These are phyloP conservation scores for Neoboletus magnificus DNA, from an alignment of 768 basidiomycete species.

Conservation along the genomic window DNA sequence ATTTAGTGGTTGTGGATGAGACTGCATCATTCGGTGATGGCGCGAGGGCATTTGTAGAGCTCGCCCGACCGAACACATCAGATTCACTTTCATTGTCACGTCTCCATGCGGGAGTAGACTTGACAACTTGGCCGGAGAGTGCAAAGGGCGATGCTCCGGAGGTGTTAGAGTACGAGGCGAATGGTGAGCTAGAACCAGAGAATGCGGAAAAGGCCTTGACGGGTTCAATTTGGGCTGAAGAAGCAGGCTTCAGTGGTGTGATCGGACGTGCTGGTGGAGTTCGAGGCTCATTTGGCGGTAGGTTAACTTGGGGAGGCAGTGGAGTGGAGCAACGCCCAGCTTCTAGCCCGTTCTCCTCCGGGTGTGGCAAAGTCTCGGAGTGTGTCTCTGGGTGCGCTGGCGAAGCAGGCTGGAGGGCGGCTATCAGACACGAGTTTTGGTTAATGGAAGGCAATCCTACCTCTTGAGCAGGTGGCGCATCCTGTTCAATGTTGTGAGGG, in stretches of 20 bases:
- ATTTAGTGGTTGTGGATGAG: not conserved
- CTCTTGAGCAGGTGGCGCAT: conserved; percentile 8
- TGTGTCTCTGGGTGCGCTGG: not conserved
- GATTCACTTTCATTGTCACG: conserved; percentile 4
- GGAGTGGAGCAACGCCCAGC: conserved; percentile 10
- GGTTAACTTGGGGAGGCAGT: not conserved
- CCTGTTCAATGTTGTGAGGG: not conserved
- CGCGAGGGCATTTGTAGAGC: conserved; percentile 9
- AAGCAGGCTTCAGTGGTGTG: conserved; percentile 12
- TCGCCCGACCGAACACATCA: conserved; percentile 8
- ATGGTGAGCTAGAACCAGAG: conserved; percentile 35
- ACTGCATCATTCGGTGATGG: conserved; percentile 20
- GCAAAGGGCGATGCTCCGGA: conserved; percentile 25
- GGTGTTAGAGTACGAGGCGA: conserved; percentile 28
- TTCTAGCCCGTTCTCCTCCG: conserved; percentile 12
- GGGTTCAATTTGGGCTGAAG: conserved; percentile 5
- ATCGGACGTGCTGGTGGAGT: conserved; percentile 6
- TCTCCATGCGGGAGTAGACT: conserved; percentile 27
- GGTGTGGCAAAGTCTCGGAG: not conserved
- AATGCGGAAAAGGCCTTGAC: conserved; percentile 40
- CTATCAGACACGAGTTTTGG: conserved; percentile 7
- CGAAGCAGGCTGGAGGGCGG: conserved; percentile 11
- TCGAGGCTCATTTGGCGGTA: conserved; percentile 8
- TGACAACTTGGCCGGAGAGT: conserved; percentile 12
- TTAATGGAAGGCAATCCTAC: conserved; percentile 8